phyloP scores from a whole-genome alignment of 2,329 filamentous ascomycete genomes.

The Tolypocladium amazonense region DNA sequence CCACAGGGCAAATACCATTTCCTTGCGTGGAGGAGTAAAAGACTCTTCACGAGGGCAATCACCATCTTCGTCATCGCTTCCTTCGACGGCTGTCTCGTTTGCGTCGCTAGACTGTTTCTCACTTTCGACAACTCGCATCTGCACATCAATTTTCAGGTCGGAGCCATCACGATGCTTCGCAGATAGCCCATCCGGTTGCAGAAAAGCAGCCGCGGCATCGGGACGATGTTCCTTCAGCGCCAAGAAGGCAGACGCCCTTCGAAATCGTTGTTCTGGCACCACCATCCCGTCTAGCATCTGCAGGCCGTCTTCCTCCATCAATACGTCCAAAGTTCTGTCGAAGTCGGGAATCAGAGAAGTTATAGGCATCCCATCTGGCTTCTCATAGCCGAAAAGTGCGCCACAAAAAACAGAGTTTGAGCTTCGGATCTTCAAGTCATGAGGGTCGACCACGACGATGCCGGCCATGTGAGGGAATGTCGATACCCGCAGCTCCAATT shows the following conservation, averaged over 20 bases:
- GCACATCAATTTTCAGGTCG: constrained; percentile 86
- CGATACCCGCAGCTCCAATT: constrained; percentile 70
- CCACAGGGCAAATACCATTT: constrained; percentile 92
- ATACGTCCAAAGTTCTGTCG: constrained; percentile 67
- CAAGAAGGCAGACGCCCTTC: constrained; percentile 75
- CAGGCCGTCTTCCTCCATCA: constrained; percentile 80
- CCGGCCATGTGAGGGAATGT: constrained; percentile 97
- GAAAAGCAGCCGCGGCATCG: constrained; percentile 68
- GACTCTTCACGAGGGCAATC: constrained; percentile 25
- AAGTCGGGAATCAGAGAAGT: constrained; percentile 78
- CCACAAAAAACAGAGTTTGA: constrained; percentile 93
- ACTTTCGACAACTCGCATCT: constrained; percentile 92
- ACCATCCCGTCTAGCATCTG: constrained; percentile 87
- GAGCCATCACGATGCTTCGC: constrained; percentile 85
- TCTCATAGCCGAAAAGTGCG: constrained; percentile 81
- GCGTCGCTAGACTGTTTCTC: constrained; percentile 55
- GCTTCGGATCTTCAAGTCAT: constrained; percentile 70
- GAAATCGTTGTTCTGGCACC: constrained; percentile 90
- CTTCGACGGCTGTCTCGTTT: constrained; percentile 55
- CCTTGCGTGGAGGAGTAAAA: constrained; percentile 45
- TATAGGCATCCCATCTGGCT: constrained; percentile 70
- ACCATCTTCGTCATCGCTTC: constrained; percentile 43
- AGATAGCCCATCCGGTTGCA: constrained; percentile 73
- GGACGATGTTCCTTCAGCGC: constrained; percentile 73
- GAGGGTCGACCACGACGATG: constrained; percentile 82